phyloP scores from a whole-genome alignment of 352 stramenopile species.

The Globisporangium uncinulatum region DNA sequence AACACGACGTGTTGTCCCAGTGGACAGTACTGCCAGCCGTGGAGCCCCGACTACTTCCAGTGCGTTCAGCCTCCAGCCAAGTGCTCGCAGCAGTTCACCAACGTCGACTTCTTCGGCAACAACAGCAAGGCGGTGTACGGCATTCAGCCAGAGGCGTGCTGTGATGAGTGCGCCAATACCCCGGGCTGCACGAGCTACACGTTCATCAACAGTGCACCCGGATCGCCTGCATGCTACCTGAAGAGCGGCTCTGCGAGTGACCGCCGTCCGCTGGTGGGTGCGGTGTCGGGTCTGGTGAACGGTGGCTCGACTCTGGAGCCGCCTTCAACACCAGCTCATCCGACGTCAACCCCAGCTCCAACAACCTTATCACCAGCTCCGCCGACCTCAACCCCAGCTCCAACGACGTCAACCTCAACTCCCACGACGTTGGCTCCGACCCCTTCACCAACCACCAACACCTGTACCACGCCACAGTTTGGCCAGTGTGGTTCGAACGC shows the following conservation, averaged over 20 bases:
- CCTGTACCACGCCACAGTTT: background rate
- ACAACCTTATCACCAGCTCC: too few relatives aligned
- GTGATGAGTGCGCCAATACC: conserved; percentile 30
- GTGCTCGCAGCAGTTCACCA: conserved; percentile 3
- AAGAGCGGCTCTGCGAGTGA: background rate
- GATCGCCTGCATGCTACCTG: background rate
- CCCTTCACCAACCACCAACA: background rate
- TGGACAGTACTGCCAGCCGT: conserved; percentile 2
- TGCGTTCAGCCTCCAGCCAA: background rate
- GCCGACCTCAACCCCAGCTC: too few relatives aligned
- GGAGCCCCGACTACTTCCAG: background rate
- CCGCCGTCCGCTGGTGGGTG: background rate
- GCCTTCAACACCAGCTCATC: too few relatives aligned
- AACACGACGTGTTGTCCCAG: background rate
- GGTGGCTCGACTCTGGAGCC: too few relatives aligned
- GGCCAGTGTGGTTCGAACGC: background rate
- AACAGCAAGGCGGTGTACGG: conserved; percentile 3
- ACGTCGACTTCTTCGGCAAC: conserved; percentile 6
- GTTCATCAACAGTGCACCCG: conserved; percentile 28
- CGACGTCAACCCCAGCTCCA: too few relatives aligned
- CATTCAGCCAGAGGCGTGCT: conserved; percentile 15
- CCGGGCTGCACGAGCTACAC: conserved; percentile 37
- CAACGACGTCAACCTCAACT: too few relatives aligned
- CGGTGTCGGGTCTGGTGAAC: background rate
- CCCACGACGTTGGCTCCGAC: too few relatives aligned